Evolutionary conservation across 225 moss, liverwort and hornwort species (phyloP), one percentile per base, ranked within the genome.

Genomic region (Lunularia cruciata): DNA sequence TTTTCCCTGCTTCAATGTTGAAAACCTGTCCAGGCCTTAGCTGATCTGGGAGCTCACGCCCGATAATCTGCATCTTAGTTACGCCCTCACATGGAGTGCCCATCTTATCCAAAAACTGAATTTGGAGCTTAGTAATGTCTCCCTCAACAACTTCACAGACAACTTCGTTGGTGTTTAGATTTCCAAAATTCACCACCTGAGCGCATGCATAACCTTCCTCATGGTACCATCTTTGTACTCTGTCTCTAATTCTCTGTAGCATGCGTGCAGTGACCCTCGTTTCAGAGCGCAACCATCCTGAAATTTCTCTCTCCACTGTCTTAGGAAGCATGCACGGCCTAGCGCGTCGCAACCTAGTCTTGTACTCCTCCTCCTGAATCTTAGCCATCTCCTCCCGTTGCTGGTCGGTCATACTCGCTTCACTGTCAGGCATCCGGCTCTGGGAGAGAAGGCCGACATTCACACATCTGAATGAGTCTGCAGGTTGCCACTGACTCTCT

Each of bases 131-230:
- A 7, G 90, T 95, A 34, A 95, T 92, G 55, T 95, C 92, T 31
- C 92, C 95, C 72, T 95, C 95, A 31, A 92, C 88, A 15, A 95
- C 90, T 78, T 92, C 92, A 72, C 95, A 95, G 26, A 95, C 87
- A 15, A 95, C 92, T 60, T 95, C 95, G 57, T 92, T 95, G 1
- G 95, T 95, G 34, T 92, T 95, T 67, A 95, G 60, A 70, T 95
- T 95, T 36, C 92, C 92, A 60, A 95, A 92, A 49, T 90, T 95
- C 8, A 92, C 92, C 67, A 92, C 95, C 63, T 95, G 90, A 14
- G 95, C 95, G 66, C 92, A 95, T 19, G 92, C 95, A 36, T 95
- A 95, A 31, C 95, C 92, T 83, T 95, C 95, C 61, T 95, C 92
- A 66, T 95, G 90, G 64, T 95, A 95, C 95, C 92, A 92, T 68